A percentile compares a stretch with the other conserved stretches of the same genome.
Evolutionary conservation across 208 protist species (phyloP).

Genomic region (Trypanosomatidae sp.): DNA sequence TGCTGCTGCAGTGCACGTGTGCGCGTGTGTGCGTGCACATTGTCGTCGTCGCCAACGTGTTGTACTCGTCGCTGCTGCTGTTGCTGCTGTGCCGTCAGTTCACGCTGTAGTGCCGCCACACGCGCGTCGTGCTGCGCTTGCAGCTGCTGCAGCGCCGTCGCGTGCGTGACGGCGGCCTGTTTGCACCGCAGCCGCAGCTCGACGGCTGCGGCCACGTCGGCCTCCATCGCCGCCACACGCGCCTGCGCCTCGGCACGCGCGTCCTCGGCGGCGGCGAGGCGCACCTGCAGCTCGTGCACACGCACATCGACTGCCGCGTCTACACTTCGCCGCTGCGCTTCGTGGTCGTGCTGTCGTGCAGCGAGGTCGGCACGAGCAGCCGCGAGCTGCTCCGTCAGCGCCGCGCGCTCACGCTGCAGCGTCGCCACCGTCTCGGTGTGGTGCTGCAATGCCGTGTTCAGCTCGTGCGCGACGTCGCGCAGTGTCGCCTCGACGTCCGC

Average conservation of each 20-base stretch:
- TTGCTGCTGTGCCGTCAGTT: too few relatives aligned
- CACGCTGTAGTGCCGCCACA: too few relatives aligned
- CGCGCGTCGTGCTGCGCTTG: too few relatives aligned
- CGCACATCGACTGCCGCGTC: slow-evolving; percentile 39
- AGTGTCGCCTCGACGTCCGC: slow-evolving; percentile 44
- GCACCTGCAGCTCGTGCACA: slow-evolving; percentile 19
- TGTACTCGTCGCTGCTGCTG: too few relatives aligned
- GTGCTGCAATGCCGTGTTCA: slow-evolving; percentile 14
- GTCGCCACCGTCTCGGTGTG: slow-evolving; percentile 27
- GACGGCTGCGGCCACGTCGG: slow-evolving; percentile 6
- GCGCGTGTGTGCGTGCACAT: too few relatives aligned
- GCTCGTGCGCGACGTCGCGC: slow-evolving; percentile 24
- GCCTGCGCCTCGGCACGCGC: slow-evolving; percentile 3
- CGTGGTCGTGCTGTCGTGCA: slow-evolving; percentile 25
- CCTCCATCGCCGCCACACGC: slow-evolving; percentile 7
- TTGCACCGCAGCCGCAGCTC: slow-evolving; percentile 12
- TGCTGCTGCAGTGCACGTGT: too few relatives aligned
- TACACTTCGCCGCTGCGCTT: slow-evolving; percentile 36
- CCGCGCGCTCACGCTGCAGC: slow-evolving; percentile 29
- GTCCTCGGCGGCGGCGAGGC: slow-evolving; percentile 9
- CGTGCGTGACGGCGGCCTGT: slow-evolving; percentile 10
- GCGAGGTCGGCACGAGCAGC: slow-evolving; percentile 4
- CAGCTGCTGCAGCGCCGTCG: slow-evolving; percentile 8
- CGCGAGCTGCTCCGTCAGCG: background rate
- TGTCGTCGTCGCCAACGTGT: too few relatives aligned